Evolutionary conservation across 75 land plant species (phyloP).

Genomic region (Picea sitchensis): DNA sequence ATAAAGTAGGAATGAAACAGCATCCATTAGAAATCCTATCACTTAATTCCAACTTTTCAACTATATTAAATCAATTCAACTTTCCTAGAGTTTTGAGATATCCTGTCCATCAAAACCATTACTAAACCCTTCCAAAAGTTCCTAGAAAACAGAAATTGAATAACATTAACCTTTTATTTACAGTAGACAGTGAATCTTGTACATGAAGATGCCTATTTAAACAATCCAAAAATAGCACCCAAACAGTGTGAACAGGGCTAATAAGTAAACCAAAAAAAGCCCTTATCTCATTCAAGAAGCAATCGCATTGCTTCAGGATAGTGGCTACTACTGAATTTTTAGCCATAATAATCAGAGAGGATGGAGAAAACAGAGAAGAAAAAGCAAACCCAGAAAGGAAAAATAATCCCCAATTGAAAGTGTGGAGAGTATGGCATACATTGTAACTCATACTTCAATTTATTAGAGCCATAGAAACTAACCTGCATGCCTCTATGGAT

Average conservation of each 20-base stretch:
- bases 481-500: no score
- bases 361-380: not conserved
- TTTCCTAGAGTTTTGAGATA: not conserved
- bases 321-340: not conserved
- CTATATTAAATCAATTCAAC: no score
- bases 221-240: not conserved
- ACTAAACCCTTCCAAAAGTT: not conserved
- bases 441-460: no score
- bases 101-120: not conserved
- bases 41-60: not conserved
- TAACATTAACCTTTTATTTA: not conserved
- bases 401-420: not conserved
- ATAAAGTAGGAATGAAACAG: no score
- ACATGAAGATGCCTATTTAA: no score
- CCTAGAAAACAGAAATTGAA: not conserved
- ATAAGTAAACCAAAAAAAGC: not conserved
- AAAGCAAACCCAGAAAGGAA: not conserved
- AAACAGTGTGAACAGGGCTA: not conserved
- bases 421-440: no score
- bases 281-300: not conserved
- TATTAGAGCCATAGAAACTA: no score
- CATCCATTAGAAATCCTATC: constrained; percentile 2
- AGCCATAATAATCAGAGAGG: not conserved
- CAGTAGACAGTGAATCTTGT: no score
- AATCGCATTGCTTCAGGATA: not conserved